These are phyloP conservation scores for Kodamaea anthophila DNA, from an alignment of 1,139 yeast species.

Conservation along the genomic window DNA sequence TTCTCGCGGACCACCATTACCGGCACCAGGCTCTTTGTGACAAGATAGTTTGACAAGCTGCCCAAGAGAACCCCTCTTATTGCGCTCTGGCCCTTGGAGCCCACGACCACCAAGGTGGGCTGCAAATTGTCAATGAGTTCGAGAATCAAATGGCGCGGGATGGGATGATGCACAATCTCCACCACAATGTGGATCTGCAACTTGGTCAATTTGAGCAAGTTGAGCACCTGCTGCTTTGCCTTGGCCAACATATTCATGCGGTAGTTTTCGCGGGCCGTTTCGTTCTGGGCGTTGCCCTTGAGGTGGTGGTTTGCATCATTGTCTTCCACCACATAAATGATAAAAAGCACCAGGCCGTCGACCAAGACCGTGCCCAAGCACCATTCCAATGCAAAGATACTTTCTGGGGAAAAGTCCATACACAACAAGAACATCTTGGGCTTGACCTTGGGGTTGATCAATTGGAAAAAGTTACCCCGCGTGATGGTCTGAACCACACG, in stretches of 20 bases:
- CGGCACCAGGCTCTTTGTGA: conserved; percentile 75
- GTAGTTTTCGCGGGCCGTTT: conserved; percentile 41
- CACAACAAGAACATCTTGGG: conserved; percentile 72
- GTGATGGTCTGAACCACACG: conserved; percentile 64
- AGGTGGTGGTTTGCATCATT: conserved; percentile 44
- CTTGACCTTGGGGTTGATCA: conserved; percentile 42
- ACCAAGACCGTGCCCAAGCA: conserved; percentile 80
- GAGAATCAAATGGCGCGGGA: conserved; percentile 77
- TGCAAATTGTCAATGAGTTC: conserved; percentile 78
- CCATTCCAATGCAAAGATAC: conserved; percentile 85
- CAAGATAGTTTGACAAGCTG: conserved; percentile 68
- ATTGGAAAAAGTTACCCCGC: conserved; percentile 61
- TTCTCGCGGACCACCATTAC: conserved; percentile 87
- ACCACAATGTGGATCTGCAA: conserved; percentile 70
- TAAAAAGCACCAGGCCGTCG: conserved; percentile 77
- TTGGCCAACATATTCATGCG: conserved; percentile 55
- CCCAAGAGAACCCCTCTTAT: conserved; percentile 73
- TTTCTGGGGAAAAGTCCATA: conserved; percentile 80
- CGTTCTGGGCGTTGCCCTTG: conserved; percentile 36
- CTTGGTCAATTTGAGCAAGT: conserved; percentile 61
- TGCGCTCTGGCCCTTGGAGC: conserved; percentile 73
- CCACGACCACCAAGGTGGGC: conserved; percentile 80
- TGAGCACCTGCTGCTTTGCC: conserved; percentile 54
- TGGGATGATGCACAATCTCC: conserved; percentile 78
- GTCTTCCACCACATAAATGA: conserved; percentile 74